Base-by-base conservation (phyloP, 345 rosid species). In the Dimocarpus longan region DNA sequence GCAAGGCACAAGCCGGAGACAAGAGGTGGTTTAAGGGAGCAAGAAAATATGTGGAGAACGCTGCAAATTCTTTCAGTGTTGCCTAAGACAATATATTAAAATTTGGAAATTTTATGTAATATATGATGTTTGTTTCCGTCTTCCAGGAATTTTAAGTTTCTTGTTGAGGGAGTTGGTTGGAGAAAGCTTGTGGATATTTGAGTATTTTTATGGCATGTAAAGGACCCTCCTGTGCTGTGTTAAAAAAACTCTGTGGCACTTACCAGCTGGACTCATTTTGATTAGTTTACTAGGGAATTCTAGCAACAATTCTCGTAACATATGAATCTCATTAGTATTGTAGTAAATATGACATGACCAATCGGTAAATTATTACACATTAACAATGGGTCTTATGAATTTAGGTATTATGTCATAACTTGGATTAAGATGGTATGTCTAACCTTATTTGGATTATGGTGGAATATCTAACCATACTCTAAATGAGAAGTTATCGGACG, bases 1-100 rank as follows among this genome's bases (percentile, higher is more conserved):
- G 95, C 91, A 95, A 93, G 88, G 98, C 98, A 15, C 98, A 93
- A 76, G 97, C 97, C 5, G 98, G 99, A 39, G 98, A 95, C 90
- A 93, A 95, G 91, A 92, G 98, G 83, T 95, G 98, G 98, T 95
- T 95, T 77, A 95, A 95, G 83, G 98, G 98, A 70, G 93, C 98
- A 12, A 91, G 85, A 68, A 95, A 83, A 84, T 93, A 79, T 19
- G 93, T 93, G 3, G 95, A 95, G 88, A 91, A 77, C 79, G 28
- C 97, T 16, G 86, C 90, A 5, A 81, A 71, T 83, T 93, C 95
- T 48, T 95, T 93, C 90, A 93, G 93, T 67, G 82, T 95, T 84
- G 98, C 97, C 57, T 95, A 84, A 88, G 71, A 24, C 42, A 70
- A 43, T n/a, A 22, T 46, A 1, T 46, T 46, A 8, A 46, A 7